Base-by-base conservation (phyloP, 768 basidiomycete genomes). In the Lepiota brunneoincarnata region DNA sequence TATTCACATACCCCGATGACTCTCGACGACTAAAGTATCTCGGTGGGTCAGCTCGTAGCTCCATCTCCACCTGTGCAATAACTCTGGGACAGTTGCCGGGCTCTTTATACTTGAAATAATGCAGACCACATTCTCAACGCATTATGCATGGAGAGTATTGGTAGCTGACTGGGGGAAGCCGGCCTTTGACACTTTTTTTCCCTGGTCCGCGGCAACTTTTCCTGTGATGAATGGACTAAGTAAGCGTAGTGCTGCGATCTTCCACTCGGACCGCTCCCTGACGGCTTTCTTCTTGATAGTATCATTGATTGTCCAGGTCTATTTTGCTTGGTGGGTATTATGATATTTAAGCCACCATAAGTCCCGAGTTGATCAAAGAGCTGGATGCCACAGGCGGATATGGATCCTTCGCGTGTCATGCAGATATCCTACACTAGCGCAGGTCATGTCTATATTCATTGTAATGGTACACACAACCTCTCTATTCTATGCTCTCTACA, bases 261-360 rank as follows among this genome's bases (percentile, higher is more conserved):
- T 43, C 10, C 9, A 7, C 3, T 35, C 14, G 21, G 10, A 4
- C 38, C 10, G 17, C 34, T n/a, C n/a, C n/a, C n/a, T 41, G n/a
- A 54, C 45, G 35, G n/a, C 12, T 5, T 37, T 20, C 26, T 46
- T 37, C 28, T 4, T 49, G 43, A 40, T 43, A 21, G 36, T 31
- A 31, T 31, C 52, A 15, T 44, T 46, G 44, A 48, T 44, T 24
- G 54, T 58, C 21, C 54, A 58, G 18, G 10, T 44, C 9, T 58
- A 55, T 34, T 58, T 55, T 45, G 54, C 58, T 12, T 55, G 53
- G 53, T 58, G 28, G 6, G 53, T 35, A 10, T 31, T 12, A 10
- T 53, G 41, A 24, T 24, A 18, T 45, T 31, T 31, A 10, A 31
- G 9, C 9, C 4, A 15, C 44, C 6, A 15, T 48, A 24, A n/a